These are phyloP conservation scores for Kwoniella mangroviensis DNA, from an alignment of 768 basidiomycete species.

Conservation along the genomic window DNA sequence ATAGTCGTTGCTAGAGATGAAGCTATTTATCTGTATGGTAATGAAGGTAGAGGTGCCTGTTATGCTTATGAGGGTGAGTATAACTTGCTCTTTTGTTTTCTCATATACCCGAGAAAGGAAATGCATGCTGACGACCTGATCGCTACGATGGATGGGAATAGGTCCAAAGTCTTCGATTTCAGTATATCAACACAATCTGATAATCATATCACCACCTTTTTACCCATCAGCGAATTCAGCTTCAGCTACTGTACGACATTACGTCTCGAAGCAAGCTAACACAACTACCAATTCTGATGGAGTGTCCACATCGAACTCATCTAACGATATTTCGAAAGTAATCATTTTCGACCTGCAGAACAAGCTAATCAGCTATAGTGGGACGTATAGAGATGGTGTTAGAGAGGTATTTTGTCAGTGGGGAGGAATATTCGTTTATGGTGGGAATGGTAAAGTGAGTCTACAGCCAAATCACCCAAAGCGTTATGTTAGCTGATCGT, in stretches of 20 bases:
- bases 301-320: constrained; percentile 33
- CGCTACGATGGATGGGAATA: no score
- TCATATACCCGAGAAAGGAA: no score
- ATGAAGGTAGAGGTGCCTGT: constrained; percentile 79
- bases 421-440: constrained; percentile 77
- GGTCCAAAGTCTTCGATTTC: constrained; percentile 78
- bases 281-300: constrained; percentile 68
- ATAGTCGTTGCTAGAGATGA: constrained; percentile 89
- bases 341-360: constrained; percentile 90
- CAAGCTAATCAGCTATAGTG: constrained; percentile 83
- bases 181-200: constrained; percentile 78
- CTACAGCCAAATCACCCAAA: neutral
- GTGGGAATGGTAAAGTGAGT: constrained; percentile 75
- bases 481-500: neutral
- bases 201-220: constrained; percentile 87
- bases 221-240: constrained; percentile 68
- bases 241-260: constrained; percentile 76
- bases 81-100: constrained; percentile 9
- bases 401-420: constrained; percentile 79
- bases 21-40: constrained; percentile 82
- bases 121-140: no score
- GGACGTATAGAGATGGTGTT: constrained; percentile 80
- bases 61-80: constrained; percentile 85
- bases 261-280: constrained; percentile 62
- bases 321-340: constrained; percentile 59